These are phyloP conservation scores for Brettanomyces anomalus DNA, from an alignment of 805 yeast species.

Conservation along the genomic window DNA sequence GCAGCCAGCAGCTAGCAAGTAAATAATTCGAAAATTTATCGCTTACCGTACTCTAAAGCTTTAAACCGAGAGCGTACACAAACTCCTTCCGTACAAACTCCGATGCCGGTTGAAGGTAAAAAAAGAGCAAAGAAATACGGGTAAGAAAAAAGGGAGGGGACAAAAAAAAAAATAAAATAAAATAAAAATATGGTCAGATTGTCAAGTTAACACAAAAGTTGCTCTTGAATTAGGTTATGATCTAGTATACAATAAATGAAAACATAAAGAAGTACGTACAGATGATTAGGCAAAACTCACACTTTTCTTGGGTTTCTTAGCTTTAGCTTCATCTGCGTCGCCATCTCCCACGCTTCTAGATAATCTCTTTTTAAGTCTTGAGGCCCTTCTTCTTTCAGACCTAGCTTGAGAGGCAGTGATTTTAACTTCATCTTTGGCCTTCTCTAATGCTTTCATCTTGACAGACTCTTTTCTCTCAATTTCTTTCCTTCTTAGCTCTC, in stretches of 20 bases:
- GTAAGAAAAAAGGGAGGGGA: no score
- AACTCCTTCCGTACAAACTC: no score
- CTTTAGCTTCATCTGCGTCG: slow-evolving; percentile 4
- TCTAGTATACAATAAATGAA: slow-evolving; percentile 1
- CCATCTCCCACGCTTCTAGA: slow-evolving; percentile 13
- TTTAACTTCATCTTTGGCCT: slow-evolving; percentile 69
- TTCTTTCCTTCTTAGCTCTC: slow-evolving; percentile 81
- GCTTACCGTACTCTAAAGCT: no score
- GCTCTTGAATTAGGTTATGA: background rate
- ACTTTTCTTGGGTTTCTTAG: slow-evolving; percentile 26
- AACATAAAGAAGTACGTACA: no score
- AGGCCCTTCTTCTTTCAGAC: slow-evolving; percentile 53
- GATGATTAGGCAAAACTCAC: slow-evolving; percentile 39
- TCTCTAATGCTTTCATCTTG: slow-evolving; percentile 61
- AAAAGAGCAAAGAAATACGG: no score
- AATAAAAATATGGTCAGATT: no score
- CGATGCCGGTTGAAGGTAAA: no score
- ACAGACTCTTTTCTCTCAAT: slow-evolving; percentile 74
- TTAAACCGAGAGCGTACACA: no score
- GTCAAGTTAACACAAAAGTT: no score
- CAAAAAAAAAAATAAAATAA: no score
- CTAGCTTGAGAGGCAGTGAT: slow-evolving; percentile 66
- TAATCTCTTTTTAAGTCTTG: slow-evolving; percentile 23
- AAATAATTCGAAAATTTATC: background rate
- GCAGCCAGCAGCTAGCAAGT: background rate